These are phyloP conservation scores for Ophiocordyceps camponoti-saundersi DNA, from an alignment of 2,329 filamentous ascomycete species.

Conservation along the genomic window DNA sequence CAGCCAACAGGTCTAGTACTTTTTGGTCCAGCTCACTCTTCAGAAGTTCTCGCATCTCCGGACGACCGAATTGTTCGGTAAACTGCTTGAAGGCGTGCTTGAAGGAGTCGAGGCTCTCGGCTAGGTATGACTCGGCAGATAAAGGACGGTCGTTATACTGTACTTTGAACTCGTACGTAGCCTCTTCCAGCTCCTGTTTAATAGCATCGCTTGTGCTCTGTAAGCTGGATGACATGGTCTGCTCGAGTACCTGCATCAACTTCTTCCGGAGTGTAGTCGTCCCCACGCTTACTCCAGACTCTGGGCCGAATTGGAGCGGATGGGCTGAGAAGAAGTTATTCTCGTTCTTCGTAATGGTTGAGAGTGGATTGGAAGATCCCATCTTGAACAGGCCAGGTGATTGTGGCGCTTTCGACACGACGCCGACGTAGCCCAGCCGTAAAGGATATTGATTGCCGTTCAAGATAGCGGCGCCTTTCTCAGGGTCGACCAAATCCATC, in stretches of 20 bases:
- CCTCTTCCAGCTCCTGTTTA: slow-evolving; percentile 86
- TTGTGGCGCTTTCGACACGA: slow-evolving; percentile 67
- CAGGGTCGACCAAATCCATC: slow-evolving; percentile 89
- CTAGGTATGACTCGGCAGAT: slow-evolving; percentile 90
- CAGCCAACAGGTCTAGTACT: slow-evolving; percentile 80
- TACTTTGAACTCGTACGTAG: slow-evolving; percentile 97
- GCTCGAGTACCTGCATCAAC: slow-evolving; percentile 89
- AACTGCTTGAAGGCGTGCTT: slow-evolving; percentile 97
- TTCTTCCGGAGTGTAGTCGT: slow-evolving; percentile 83
- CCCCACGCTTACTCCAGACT: slow-evolving; percentile 59
- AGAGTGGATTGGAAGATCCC: slow-evolving; percentile 62
- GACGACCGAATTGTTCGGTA: slow-evolving; percentile 72
- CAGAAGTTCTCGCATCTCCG: slow-evolving; percentile 74
- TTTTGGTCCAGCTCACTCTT: slow-evolving; percentile 90
- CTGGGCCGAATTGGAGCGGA: slow-evolving; percentile 59
- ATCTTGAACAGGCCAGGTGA: slow-evolving; percentile 65
- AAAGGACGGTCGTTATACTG: slow-evolving; percentile 95
- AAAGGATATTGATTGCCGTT: slow-evolving; percentile 86
- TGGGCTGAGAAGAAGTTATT: slow-evolving; percentile 74
- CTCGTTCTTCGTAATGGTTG: slow-evolving; percentile 75
- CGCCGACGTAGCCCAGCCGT: slow-evolving; percentile 88
- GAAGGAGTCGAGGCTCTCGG: slow-evolving; percentile 87
- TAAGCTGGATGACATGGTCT: slow-evolving; percentile 89
- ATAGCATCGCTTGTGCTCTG: slow-evolving; percentile 85
- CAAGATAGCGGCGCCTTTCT: slow-evolving; percentile 61